Percentiles rank a stretch among this genome's conserved stretches.
phyloP scores from a whole-genome alignment of 495 filamentous ascomycete species.

The Penicillium canariense region DNA sequence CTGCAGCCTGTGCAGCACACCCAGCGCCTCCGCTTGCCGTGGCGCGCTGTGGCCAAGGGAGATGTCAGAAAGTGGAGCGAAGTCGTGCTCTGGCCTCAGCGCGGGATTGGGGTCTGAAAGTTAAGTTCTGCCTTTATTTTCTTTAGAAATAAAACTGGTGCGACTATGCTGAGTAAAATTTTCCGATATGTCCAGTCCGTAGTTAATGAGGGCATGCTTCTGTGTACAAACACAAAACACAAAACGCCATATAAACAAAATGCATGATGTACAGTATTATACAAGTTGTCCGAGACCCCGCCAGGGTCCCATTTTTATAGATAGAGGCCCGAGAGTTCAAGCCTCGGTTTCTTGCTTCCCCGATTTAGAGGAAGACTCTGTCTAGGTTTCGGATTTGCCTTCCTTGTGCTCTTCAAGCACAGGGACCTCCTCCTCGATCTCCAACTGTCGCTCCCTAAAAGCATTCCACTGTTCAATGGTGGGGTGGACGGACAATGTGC shows the following conservation, averaged over 20 bases:
- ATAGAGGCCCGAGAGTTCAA: neutral
- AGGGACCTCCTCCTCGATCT: neutral
- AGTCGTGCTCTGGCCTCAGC: constrained; percentile 18
- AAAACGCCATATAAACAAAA: constrained; percentile 14
- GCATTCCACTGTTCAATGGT: constrained; percentile 23
- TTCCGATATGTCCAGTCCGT: neutral
- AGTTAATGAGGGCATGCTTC: neutral
- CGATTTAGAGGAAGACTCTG: neutral
- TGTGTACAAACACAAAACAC: constrained; percentile 2
- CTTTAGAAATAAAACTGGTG: neutral
- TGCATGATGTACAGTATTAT: constrained; percentile 23
- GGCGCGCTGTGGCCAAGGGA: constrained; percentile 7
- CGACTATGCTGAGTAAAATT: neutral
- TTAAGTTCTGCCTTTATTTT: too few relatives aligned
- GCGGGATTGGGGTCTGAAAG: neutral
- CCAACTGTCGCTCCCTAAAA: constrained; percentile 12
- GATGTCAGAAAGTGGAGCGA: constrained; percentile 25
- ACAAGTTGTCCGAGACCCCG: constrained; percentile 5
- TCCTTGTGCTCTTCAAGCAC: neutral
- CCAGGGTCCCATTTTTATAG: neutral
- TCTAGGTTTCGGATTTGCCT: neutral
- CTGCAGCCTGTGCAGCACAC: neutral
- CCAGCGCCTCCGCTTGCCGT: neutral
- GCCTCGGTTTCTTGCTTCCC: neutral
- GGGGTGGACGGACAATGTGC: constrained; percentile 15